These are phyloP conservation scores for Spizellomyces punctatus DNA, from an alignment of 192 early-diverging fungal genomes.

Conservation along the genomic window DNA sequence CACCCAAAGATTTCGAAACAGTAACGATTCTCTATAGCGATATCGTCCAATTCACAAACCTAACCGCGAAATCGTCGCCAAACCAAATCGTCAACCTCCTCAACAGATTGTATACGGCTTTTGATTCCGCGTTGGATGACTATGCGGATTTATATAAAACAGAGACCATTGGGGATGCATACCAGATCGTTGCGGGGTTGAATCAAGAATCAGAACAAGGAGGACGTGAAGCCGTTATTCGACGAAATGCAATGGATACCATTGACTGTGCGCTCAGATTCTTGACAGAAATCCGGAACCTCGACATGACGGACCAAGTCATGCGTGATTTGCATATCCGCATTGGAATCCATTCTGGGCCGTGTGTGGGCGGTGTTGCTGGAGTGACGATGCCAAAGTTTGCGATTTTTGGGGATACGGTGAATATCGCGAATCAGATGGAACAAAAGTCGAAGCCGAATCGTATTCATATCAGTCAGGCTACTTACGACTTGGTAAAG, in stretches of 20 bases:
- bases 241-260: constrained; percentile 37
- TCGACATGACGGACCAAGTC: constrained; percentile 54
- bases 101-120: constrained; percentile 48
- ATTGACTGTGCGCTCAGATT: constrained; percentile 47
- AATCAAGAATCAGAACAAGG: constrained; percentile 30
- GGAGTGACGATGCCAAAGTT: constrained; percentile 49
- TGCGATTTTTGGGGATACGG: constrained; percentile 49
- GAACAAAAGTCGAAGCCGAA: constrained; percentile 49
- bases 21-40: constrained; percentile 44
- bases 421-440: constrained; percentile 45
- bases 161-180: constrained; percentile 54
- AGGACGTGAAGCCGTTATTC: constrained; percentile 5
- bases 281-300: constrained; percentile 36
- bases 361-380: constrained; percentile 49
- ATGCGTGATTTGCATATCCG: constrained; percentile 38
- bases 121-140: constrained; percentile 47
- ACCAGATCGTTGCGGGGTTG: constrained; percentile 45
- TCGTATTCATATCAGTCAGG: constrained; percentile 40
- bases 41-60: constrained; percentile 50
- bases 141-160: constrained; percentile 50
- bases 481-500: constrained; percentile 41
- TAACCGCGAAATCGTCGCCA: constrained; percentile 39
- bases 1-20: constrained; percentile 40
- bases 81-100: constrained; percentile 46
- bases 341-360: constrained; percentile 52